These are phyloP conservation scores for Zygoascus sp. DNA, from an alignment of 1,139 yeast genomes.

Conservation along the genomic window DNA sequence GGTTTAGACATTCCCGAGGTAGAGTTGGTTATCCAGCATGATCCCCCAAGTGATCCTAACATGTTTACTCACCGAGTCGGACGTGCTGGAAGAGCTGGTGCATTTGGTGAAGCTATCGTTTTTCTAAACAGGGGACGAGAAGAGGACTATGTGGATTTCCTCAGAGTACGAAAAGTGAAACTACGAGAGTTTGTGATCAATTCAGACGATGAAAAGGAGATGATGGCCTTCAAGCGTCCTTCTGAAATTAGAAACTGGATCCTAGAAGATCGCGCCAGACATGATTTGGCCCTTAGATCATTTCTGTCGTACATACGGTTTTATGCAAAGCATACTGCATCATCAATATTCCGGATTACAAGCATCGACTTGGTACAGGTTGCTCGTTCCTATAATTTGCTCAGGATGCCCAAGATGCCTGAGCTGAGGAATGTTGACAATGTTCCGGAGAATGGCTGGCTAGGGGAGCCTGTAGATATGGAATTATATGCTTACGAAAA, in stretches of 20 bases:
- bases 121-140: slow-evolving; percentile 71
- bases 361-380: slow-evolving; percentile 66
- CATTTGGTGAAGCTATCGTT: slow-evolving; percentile 71
- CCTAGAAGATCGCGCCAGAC: slow-evolving; percentile 67
- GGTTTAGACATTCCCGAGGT: slow-evolving; percentile 93
- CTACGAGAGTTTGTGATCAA: slow-evolving; percentile 32
- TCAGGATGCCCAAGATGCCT: slow-evolving; percentile 92
- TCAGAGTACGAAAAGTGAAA: slow-evolving; percentile 66
- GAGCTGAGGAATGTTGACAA: slow-evolving; percentile 57
- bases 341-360: slow-evolving; percentile 77
- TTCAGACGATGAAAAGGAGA: slow-evolving; percentile 19
- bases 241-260: slow-evolving; percentile 51
- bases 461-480: slow-evolving; percentile 55
- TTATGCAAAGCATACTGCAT: slow-evolving; percentile 86
- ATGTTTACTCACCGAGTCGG: slow-evolving; percentile 88
- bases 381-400: slow-evolving; percentile 73
- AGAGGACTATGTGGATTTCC: slow-evolving; percentile 73
- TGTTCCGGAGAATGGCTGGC: slow-evolving; percentile 57
- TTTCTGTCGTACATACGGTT: slow-evolving; percentile 81
- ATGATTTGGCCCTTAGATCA: slow-evolving; percentile 72
- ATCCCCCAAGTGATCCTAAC: slow-evolving; percentile 89
- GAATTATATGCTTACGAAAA: slow-evolving; percentile 64
- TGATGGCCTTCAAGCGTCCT: slow-evolving; percentile 15
- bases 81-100: slow-evolving; percentile 87
- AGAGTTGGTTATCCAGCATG: slow-evolving; percentile 79